These are phyloP conservation scores for Litsea cubeba DNA, from an alignment of 164 flowering plant genomes.

Conservation along the genomic window DNA sequence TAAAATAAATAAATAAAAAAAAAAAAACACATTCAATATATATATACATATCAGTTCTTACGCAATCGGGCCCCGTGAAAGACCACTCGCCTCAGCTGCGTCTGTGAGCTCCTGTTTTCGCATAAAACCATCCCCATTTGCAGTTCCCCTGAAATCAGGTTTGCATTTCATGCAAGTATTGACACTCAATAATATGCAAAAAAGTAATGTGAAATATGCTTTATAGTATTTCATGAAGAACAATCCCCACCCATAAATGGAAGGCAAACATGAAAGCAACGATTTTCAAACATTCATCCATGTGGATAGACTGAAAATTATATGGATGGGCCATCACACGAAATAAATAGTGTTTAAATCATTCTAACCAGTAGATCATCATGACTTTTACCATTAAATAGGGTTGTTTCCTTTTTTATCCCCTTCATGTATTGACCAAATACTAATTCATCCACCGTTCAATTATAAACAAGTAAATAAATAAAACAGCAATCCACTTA, in stretches of 20 bases:
- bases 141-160: slow-evolving; percentile 39
- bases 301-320: neutral
- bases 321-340: neutral
- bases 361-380: neutral
- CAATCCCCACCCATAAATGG: neutral
- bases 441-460: neutral
- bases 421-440: neutral
- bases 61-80: slow-evolving; percentile 74
- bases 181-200: neutral
- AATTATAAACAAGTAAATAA: too few relatives aligned
- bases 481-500: neutral
- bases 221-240: neutral
- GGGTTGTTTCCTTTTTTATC: neutral
- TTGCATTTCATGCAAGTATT: neutral
- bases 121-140: slow-evolving; percentile 65
- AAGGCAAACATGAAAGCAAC: neutral
- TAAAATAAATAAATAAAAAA: neutral
- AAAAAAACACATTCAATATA: neutral
- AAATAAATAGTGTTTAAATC: neutral
- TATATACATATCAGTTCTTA: slow-evolving; percentile 30
- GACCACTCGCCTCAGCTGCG: slow-evolving; percentile 95
- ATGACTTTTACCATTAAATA: neutral
- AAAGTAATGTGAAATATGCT: neutral
- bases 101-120: slow-evolving; percentile 85
- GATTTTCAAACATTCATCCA: neutral